A percentile compares a stretch with the other conserved stretches of the same genome.
These are phyloP conservation scores for Clitocybe nebularis DNA, from an alignment of 1,284 basidiomycete species.

Conservation along the genomic window DNA sequence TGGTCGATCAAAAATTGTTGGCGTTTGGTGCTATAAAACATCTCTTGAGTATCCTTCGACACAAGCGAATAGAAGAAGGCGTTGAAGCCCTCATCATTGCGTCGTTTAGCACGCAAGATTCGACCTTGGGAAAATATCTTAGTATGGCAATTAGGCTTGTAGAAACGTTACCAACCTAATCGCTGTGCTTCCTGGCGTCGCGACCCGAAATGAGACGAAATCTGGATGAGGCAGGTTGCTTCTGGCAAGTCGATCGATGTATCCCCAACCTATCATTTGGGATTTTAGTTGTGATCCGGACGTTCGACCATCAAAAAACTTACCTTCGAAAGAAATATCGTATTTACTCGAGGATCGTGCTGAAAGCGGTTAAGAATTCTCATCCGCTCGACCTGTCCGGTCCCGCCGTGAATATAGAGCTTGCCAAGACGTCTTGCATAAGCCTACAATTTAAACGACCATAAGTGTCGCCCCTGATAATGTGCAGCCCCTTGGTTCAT, in stretches of 20 bases:
- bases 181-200: constrained; percentile 97
- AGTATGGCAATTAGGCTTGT: not conserved
- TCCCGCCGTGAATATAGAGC: constrained; percentile 95
- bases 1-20: constrained; percentile 99
- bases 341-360: constrained; percentile 94
- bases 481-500: too few relatives aligned
- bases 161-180: constrained; percentile 54
- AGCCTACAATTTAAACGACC: too few relatives aligned
- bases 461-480: too few relatives aligned
- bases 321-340: constrained; percentile 97
- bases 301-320: constrained; percentile 15
- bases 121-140: constrained; percentile 51
- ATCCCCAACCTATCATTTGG: constrained; percentile 81
- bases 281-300: constrained; percentile 7
- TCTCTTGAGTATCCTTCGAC: constrained; percentile 98
- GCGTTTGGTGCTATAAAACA: constrained; percentile 99
- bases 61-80: constrained; percentile 99
- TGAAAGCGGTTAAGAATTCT: constrained; percentile 94
- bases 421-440: constrained; percentile 95
- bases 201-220: constrained; percentile 99
- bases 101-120: constrained; percentile 93
- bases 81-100: constrained; percentile 99
- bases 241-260: constrained; percentile 99
- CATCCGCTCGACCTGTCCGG: constrained; percentile 95
- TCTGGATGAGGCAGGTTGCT: constrained; percentile 98